Conservation (phyloP, 2,329 filamentous ascomycete genomes). For the Sordariomycetes sp. region DNA sequence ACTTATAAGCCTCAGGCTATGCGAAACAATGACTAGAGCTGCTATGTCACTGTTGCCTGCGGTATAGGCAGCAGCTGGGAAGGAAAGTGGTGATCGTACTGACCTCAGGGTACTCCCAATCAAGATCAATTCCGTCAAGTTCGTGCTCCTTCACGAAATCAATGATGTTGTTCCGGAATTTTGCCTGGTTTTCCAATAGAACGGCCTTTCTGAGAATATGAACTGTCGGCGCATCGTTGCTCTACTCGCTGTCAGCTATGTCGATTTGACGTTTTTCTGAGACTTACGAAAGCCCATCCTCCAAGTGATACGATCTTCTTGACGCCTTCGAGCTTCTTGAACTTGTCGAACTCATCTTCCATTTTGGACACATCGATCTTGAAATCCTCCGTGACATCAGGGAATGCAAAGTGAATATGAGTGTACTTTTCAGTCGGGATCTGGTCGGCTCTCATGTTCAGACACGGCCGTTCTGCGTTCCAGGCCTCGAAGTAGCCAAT, state of each 20-base stretch:
- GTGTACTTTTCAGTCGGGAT: conserved; percentile 15
- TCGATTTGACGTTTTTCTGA: conserved; percentile 5
- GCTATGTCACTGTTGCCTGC: no score
- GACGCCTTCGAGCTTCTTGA: conserved; percentile 3
- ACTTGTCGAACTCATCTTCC: conserved; percentile 2
- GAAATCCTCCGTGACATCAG: conserved; percentile 3
- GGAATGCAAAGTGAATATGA: conserved; percentile 23
- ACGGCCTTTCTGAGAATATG: conserved; percentile 18
- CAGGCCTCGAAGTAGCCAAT: conserved; percentile 24
- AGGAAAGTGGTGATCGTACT: conserved; percentile 5
- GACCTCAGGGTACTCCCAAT: conserved; percentile 36
- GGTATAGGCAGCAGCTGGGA: no score
- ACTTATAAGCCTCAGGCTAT: background rate
- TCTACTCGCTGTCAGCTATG: no score
- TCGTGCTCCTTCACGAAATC: conserved; percentile 27
- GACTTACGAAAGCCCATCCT: no score
- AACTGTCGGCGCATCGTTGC: no score
- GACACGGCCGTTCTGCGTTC: conserved; percentile 15
- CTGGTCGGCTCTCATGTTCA: conserved; percentile 17
- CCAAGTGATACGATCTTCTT: conserved; percentile 22
- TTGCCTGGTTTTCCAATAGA: conserved; percentile 23
- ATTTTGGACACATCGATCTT: conserved; percentile 1
- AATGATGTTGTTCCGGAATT: conserved; percentile 23
- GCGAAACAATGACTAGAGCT: no score
- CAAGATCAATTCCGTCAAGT: conserved; percentile 33